Conservation (phyloP, 495 filamentous ascomycete species). For the Neurospora terricola region DNA sequence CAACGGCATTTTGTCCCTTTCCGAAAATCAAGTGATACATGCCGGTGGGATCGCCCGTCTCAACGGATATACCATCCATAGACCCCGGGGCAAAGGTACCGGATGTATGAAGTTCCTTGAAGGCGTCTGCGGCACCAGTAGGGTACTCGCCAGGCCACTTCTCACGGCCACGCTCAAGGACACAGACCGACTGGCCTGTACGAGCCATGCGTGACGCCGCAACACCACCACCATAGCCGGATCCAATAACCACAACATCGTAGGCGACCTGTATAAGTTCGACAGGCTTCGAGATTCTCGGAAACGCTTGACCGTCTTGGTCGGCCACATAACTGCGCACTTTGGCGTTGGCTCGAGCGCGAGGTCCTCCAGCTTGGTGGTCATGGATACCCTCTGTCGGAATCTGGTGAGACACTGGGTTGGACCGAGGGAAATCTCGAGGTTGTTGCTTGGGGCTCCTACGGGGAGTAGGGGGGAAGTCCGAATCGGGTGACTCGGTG, state of each 20-base stretch:
- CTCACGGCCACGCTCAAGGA: slow-evolving; percentile 55
- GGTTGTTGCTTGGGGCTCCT: slow-evolving; percentile 1
- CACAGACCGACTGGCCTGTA: slow-evolving; percentile 48
- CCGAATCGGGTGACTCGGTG: slow-evolving; percentile 6
- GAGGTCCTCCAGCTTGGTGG: slow-evolving; percentile 22
- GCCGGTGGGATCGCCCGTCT: slow-evolving; percentile 45
- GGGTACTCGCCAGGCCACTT: slow-evolving; percentile 59
- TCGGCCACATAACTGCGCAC: slow-evolving; percentile 35
- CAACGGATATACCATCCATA: slow-evolving; percentile 29
- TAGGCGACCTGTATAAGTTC: slow-evolving; percentile 47
- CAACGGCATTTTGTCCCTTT: slow-evolving; percentile 55
- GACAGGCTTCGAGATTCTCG: slow-evolving; percentile 46
- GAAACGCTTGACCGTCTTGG: slow-evolving; percentile 27
- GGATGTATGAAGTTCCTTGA: slow-evolving; percentile 41
- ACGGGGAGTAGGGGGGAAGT: not conserved
- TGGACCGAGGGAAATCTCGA: not conserved
- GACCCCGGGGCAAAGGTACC: slow-evolving; percentile 38
- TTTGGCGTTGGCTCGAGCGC: slow-evolving; percentile 24
- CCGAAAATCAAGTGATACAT: slow-evolving; percentile 56
- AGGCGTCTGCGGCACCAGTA: slow-evolving; percentile 30
- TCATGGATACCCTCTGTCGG: slow-evolving; percentile 12
- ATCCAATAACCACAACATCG: slow-evolving; percentile 57
- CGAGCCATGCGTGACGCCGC: slow-evolving; percentile 56
- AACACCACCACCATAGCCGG: slow-evolving; percentile 58
- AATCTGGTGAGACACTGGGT: slow-evolving; percentile 4